Evolutionary conservation across 129 eudicot species (phyloP).

Genomic region (Lactuca sativa): DNA sequence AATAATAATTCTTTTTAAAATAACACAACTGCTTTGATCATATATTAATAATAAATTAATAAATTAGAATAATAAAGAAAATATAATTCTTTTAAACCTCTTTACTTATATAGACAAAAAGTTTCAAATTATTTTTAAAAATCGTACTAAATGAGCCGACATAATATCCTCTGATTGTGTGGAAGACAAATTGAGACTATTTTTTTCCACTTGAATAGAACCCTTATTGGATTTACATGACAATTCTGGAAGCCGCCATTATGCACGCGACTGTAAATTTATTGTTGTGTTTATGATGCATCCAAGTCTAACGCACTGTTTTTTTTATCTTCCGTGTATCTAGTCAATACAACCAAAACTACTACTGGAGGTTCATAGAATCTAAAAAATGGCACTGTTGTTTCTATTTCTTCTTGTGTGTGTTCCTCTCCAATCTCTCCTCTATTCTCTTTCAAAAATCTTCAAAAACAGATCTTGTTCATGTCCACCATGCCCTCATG

Average conservation of each 20-base stretch:
- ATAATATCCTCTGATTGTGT: background rate
- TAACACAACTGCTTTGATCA: too few species aligned
- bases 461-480: background rate
- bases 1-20: too few species aligned
- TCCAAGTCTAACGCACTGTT: too few species aligned
- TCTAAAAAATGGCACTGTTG: background rate
- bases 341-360: background rate
- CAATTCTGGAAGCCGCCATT: background rate
- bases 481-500: conserved; percentile 24
- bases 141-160: too few species aligned
- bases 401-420: conserved; percentile 37
- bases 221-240: background rate
- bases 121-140: too few species aligned
- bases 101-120: too few species aligned
- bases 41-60: too few species aligned
- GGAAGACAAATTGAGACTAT: too few species aligned
- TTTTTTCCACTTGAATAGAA: background rate
- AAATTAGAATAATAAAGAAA: too few species aligned
- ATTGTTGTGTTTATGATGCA: too few species aligned
- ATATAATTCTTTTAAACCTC: too few species aligned
- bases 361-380: background rate
- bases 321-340: too few species aligned
- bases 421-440: conserved; percentile 28
- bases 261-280: background rate
- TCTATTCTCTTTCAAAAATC: background rate